Evolutionary conservation across 345 rosid genomes (phyloP).

Genomic region (Tarenaya hassleriana): DNA sequence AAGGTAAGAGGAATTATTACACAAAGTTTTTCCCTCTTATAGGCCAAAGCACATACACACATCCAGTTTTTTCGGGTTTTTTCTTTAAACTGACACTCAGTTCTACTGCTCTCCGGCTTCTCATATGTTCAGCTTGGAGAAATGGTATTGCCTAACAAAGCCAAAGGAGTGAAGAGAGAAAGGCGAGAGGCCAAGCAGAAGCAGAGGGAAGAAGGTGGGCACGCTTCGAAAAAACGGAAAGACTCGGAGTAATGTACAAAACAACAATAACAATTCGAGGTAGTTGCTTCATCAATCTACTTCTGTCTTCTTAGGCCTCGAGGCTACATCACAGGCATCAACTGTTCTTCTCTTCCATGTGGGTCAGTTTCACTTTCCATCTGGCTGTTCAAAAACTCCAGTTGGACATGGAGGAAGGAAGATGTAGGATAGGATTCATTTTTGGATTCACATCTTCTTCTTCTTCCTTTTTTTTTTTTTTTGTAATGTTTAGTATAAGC

Average conservation of each 20-base stretch:
- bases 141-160: conserved; percentile 46
- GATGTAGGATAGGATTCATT: too few species aligned
- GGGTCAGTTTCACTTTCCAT: too few species aligned
- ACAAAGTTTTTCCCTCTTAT: neutral
- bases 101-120: neutral
- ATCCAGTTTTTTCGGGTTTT: neutral
- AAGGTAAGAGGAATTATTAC: conserved; percentile 41
- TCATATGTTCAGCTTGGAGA: conserved; percentile 43
- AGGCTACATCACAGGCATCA: too few species aligned
- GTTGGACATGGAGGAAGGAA: too few species aligned
- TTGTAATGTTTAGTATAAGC: too few species aligned
- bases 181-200: conserved; percentile 69
- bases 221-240: conserved; percentile 56
- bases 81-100: conserved; percentile 3
- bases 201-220: conserved; percentile 25
- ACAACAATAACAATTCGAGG: neutral
- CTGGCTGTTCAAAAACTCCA: too few species aligned
- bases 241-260: conserved; percentile 31
- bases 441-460: too few species aligned
- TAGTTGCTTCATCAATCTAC: neutral
- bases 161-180: conserved; percentile 94
- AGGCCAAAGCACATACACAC: neutral
- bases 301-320: too few species aligned
- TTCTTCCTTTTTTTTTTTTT: too few species aligned
- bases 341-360: too few species aligned